phyloP scores from a whole-genome alignment of 305 asterid species.

The Rubia peregrina region DNA sequence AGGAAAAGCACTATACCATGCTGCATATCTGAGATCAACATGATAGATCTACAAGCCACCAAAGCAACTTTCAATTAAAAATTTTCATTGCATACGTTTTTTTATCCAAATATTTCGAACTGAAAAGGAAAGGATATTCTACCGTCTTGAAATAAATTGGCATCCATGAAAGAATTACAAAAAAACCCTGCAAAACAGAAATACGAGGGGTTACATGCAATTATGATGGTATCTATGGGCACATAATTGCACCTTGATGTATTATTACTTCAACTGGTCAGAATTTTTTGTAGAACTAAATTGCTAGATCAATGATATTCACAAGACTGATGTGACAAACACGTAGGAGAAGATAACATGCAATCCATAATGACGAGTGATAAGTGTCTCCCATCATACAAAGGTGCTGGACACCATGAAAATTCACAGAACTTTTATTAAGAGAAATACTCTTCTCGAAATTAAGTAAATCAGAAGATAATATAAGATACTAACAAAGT shows the following conservation, averaged over 20 bases:
- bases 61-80: conserved; percentile 12
- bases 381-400: neutral
- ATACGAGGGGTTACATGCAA: conserved; percentile 13
- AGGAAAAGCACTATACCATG: conserved; percentile 98
- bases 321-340: neutral
- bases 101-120: conserved; percentile 1
- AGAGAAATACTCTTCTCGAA: too few species aligned
- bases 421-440: neutral
- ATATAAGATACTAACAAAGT: too few species aligned
- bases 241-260: neutral
- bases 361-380: neutral
- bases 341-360: neutral
- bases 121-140: conserved; percentile 11
- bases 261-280: neutral
- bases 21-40: conserved; percentile 93
- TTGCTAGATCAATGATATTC: neutral
- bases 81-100: conserved; percentile 2
- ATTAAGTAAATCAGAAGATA: neutral
- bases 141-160: conserved; percentile 93
- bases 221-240: neutral
- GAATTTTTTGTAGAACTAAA: neutral
- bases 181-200: conserved; percentile 67
- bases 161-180: conserved; percentile 96
- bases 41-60: conserved; percentile 56
- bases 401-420: neutral